These are phyloP conservation scores for Cladorrhinum sp. DNA, from an alignment of 2,329 filamentous ascomycete species.

Conservation along the genomic window DNA sequence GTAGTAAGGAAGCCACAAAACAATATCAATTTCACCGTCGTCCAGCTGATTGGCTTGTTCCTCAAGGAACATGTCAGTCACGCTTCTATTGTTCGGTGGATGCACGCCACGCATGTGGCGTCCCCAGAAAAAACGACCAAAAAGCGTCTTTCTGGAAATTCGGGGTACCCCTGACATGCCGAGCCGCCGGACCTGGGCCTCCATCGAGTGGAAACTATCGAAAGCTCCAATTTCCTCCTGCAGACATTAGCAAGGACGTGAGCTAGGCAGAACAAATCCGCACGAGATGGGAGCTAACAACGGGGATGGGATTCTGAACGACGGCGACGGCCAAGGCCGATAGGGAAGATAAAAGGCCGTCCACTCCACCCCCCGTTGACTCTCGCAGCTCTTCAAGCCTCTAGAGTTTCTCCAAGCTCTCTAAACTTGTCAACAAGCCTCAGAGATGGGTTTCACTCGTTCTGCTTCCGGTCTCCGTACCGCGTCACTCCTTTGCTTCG, in stretches of 20 bases:
- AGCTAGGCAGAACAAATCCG: not conserved
- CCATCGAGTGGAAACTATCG: conserved; percentile 5
- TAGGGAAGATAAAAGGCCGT: not conserved
- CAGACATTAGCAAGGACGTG: not conserved
- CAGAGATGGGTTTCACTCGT: conserved; percentile 12
- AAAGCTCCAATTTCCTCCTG: conserved; percentile 7
- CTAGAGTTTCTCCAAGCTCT: not conserved
- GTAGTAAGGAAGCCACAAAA: not conserved
- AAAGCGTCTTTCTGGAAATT: not conserved
- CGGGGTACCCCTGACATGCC: not conserved
- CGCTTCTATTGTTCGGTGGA: not conserved
- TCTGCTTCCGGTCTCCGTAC: conserved; percentile 9
- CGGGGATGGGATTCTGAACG: not conserved
- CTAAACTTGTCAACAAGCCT: too few species aligned
- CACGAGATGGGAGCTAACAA: not conserved
- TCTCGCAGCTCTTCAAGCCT: not conserved
- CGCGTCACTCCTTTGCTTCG: conserved; percentile 18
- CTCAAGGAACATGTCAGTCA: not conserved
- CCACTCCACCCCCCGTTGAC: not conserved
- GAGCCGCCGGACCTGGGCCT: not conserved
- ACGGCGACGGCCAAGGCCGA: not conserved
- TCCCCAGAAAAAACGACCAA: not conserved
- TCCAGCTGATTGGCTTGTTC: not conserved
- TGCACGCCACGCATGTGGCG: not conserved
- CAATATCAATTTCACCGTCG: not conserved